phyloP scores from a whole-genome alignment of 2,329 filamentous ascomycete species.

The Calonectria pseudoturangicola region DNA sequence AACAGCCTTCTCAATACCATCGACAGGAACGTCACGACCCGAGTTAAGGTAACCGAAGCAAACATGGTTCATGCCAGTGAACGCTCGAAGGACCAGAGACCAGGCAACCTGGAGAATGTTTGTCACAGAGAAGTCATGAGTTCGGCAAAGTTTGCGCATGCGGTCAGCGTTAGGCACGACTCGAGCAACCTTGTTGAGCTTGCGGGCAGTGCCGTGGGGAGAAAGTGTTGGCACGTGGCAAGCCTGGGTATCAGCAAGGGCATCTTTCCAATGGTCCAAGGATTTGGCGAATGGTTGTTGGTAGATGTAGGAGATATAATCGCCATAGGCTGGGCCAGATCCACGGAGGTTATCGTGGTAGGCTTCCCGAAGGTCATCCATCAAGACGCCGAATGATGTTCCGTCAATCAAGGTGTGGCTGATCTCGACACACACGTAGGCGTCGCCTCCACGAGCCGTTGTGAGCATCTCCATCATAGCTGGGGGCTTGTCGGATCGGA shows the following conservation, averaged over 20 bases:
- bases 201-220: neutral
- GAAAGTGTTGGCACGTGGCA: conserved; percentile 2
- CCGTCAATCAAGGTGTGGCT: conserved; percentile 59
- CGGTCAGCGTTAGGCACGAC: neutral
- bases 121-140: conserved; percentile 65
- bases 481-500: neutral
- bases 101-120: conserved; percentile 71
- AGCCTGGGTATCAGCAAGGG: conserved; percentile 16
- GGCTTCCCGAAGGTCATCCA: conserved; percentile 53
- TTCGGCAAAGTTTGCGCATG: conserved; percentile 14
- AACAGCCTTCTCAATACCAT: conserved; percentile 67
- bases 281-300: conserved; percentile 20
- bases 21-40: conserved; percentile 70
- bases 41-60: conserved; percentile 73
- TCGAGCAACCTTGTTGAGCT: conserved; percentile 14
- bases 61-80: conserved; percentile 67
- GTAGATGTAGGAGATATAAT: conserved; percentile 17
- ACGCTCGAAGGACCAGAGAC: conserved; percentile 69
- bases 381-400: conserved; percentile 53
- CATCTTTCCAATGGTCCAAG: conserved; percentile 5
- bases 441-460: conserved; percentile 21
- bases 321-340: conserved; percentile 4
- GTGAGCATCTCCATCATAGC: conserved; percentile 22
- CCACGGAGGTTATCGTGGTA: conserved; percentile 48
- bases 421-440: conserved; percentile 55